Evolutionary conservation across 495 filamentous ascomycete genomes (phyloP).

Genomic region (Xylaria longipes): DNA sequence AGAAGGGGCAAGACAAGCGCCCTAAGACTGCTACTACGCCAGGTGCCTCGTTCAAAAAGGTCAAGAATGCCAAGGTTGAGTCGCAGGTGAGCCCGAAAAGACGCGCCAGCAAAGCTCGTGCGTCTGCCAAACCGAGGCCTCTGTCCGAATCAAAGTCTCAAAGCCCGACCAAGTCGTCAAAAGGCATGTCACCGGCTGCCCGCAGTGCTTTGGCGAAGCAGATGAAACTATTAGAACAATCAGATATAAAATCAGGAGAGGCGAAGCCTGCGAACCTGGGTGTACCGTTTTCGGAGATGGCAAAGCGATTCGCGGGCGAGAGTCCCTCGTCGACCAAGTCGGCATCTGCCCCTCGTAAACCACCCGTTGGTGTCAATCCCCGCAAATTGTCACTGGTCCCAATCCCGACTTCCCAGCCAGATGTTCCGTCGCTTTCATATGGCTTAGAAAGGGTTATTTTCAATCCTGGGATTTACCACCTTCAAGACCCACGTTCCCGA

Average conservation of each 20-base stretch:
- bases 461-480: slow-evolving; percentile 90
- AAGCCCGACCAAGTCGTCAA: not conserved
- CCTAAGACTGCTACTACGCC: not conserved
- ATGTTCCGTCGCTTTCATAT: slow-evolving; percentile 76
- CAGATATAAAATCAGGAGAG: not conserved
- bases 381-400: slow-evolving; percentile 40
- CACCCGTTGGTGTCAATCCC: slow-evolving; percentile 32
- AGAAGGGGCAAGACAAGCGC: not conserved
- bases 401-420: slow-evolving; percentile 59
- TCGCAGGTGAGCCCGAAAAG: not conserved
- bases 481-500: slow-evolving; percentile 85
- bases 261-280: slow-evolving; percentile 6
- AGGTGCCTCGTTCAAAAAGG: not conserved
- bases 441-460: slow-evolving; percentile 90
- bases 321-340: slow-evolving; percentile 8
- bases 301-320: not conserved
- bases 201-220: not conserved
- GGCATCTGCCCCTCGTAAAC: not conserved
- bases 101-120: not conserved
- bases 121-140: not conserved
- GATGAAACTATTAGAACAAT: not conserved
- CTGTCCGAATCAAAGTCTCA: not conserved
- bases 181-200: not conserved
- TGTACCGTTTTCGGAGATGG: not conserved
- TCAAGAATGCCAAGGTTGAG: not conserved